These are phyloP conservation scores for Stephanodiscus triporus DNA, from an alignment of 108 stramenopile species.

Conservation along the genomic window DNA sequence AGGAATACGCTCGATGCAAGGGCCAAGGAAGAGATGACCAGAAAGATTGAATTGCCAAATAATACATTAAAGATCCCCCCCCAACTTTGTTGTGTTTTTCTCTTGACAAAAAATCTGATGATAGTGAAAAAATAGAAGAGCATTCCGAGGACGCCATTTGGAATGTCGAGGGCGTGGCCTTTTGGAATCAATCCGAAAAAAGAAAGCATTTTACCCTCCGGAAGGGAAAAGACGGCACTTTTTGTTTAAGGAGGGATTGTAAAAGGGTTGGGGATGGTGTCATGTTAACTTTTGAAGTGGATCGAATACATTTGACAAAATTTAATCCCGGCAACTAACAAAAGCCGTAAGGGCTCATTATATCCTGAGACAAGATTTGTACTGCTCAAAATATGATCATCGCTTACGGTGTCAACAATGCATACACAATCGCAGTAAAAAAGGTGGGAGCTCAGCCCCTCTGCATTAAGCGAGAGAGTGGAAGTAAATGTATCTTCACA, in stretches of 20 bases:
- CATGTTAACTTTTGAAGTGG: no score
- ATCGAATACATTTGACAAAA: no score
- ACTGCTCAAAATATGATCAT: slow-evolving; percentile 13
- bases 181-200: slow-evolving; percentile 77
- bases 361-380: no score
- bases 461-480: background rate
- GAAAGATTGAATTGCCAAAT: slow-evolving; percentile 32
- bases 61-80: slow-evolving; percentile 15
- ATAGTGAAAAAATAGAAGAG: slow-evolving; percentile 64
- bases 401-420: no score
- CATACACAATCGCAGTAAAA: background rate
- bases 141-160: slow-evolving; percentile 72
- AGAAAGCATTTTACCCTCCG: slow-evolving; percentile 75
- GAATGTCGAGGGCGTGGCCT: slow-evolving; percentile 66
- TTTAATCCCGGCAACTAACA: background rate
- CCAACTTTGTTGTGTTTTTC: background rate
- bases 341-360: background rate
- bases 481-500: slow-evolving; percentile 24
- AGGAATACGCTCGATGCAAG: slow-evolving; percentile 68
- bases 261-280: no score
- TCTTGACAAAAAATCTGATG: slow-evolving; percentile 7
- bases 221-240: slow-evolving; percentile 71
- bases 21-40: slow-evolving; percentile 45
- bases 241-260: background rate
- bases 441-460: slow-evolving; percentile 21